Percentiles rank a stretch among this genome's conserved stretches.
Conservation (phyloP, 495 filamentous ascomycete species). For the Aspergillus wentii region DNA sequence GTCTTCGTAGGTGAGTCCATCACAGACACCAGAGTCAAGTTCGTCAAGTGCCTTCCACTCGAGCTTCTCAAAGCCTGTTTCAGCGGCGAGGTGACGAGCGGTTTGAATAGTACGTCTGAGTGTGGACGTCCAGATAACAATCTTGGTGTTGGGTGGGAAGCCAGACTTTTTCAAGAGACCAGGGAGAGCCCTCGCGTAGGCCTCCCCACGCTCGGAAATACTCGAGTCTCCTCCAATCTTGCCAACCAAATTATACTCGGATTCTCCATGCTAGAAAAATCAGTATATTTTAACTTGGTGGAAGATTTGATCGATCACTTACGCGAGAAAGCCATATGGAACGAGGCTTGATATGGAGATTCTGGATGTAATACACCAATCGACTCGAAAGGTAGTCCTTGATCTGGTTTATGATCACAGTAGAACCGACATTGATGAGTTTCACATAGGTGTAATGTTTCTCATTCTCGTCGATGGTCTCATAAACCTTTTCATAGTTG, state of each 20-base stretch:
- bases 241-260: slow-evolving; percentile 80
- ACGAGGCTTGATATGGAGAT: slow-evolving; percentile 93
- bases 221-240: slow-evolving; percentile 88
- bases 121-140: slow-evolving; percentile 97
- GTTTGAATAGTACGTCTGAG: slow-evolving; percentile 89
- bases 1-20: slow-evolving; percentile 90
- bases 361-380: slow-evolving; percentile 97
- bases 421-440: slow-evolving; percentile 90
- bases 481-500: slow-evolving; percentile 94
- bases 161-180: slow-evolving; percentile 71
- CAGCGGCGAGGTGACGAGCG: slow-evolving; percentile 63
- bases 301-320: slow-evolving; percentile 32
- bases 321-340: slow-evolving; percentile 96
- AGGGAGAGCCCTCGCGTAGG: slow-evolving; percentile 78
- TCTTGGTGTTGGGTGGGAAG: slow-evolving; percentile 69
- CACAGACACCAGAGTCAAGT: slow-evolving; percentile 92
- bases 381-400: slow-evolving; percentile 94
- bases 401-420: slow-evolving; percentile 96
- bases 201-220: slow-evolving; percentile 79
- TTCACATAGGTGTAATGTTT: slow-evolving; percentile 86
- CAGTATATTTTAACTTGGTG: not conserved
- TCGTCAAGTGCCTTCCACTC: slow-evolving; percentile 99
- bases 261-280: slow-evolving; percentile 77
- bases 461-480: slow-evolving; percentile 86
- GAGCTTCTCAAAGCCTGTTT: slow-evolving; percentile 76